Evolutionary conservation across 2,329 filamentous ascomycete species (phyloP), one percentile per base, ranked within the genome.

Genomic region (Stachybotrys echinatus): DNA sequence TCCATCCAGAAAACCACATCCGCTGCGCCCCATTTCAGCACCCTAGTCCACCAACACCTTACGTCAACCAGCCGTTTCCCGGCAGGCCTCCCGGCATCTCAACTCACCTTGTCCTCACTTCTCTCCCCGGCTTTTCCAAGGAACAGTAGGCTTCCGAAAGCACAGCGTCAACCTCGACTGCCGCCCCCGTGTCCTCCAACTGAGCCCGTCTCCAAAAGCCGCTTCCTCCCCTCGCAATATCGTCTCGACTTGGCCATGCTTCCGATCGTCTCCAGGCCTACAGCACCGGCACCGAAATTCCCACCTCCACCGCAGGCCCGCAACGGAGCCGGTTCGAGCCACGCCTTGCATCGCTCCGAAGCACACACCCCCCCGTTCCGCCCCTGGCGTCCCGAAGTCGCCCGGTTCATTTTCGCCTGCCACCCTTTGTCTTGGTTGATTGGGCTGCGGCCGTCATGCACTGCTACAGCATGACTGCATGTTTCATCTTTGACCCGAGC

Each of bases 341-440:
- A 22, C 19, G 22, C 42, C 42, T 23, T 23, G 20, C 19, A 19
- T n/a, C 27, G 22, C 42, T 12, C 42, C 42, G 42, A 45, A 23
- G 18, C 14, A 34, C 31, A 21, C 22, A 27, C 18, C 23, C 45
- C 21, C 34, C 45, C 23, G 42, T 23, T 45, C 42, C 20, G 42
- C 22, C 42, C 22, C 42, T 27, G 20, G 42, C 22, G 39, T 18
- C 42, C 23, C 22, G 19, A 45, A 17, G 20, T 19, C 22, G 17
- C 44, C 44, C 44, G 44, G 44, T 46, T 46, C 23, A 46, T 46
- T 46, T 34, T 46, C 44, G 44, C 51, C 31, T 34, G 27, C 10
- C 10, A 34, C 14, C 27, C 27, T 34, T 34, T 34, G 27, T 14
- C 27, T 34, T 8, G 10, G 14, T 14, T 34, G 10, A 34, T 34